Evolutionary conservation across 371 early-diverging fungal genomes (phyloP), one percentile per base, ranked within the genome.

Genomic region (Mortierella sp.): DNA sequence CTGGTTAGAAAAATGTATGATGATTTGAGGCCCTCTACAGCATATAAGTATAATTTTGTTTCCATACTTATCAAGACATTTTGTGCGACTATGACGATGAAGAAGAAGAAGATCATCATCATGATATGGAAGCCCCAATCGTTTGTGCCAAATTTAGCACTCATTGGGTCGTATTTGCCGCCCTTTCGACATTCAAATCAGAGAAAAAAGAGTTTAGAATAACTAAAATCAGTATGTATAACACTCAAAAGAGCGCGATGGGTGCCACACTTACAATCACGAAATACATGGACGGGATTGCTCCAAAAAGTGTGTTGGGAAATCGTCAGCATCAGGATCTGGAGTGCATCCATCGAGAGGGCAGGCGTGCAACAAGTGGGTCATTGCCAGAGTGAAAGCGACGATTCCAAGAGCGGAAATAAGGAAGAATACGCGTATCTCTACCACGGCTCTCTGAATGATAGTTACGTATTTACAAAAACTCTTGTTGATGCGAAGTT

Each of bases 41-140:
- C 26, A 65, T 14, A 26, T 14, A 28, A 14, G 40, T 20, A 28
- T 45, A 24, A 45, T 12, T 2, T 1, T 5, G 6, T 12, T 6
- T 55, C 5, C 66, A 51, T 72, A 77, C 77, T 68, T n/a, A 77
- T 77, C 12, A 77, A 60, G 1, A 77, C 72, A n/a, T 77, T 77
- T 28, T 72, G 54, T 64, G 72, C 43, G 16, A 77, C 49, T 12
- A 77, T 72, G 59, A 65, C 71, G 4, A 72, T 77, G 61, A 77
- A 77, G 58, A 77, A 72, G 51, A 77, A 77, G 40, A 59, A 77
- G 1, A 72, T 20, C 6, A 68, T 45, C 60, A 77, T 72, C 77
- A 77, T 72, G 18, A 61, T 24, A 26, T 77, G 77, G 64, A 77
- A 64, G 3, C 54, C 51, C 37, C 54, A 68, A 20, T 68, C 32